These are phyloP conservation scores for Curvularia eragrostidis DNA, from an alignment of 2,329 filamentous ascomycete species.

Conservation along the genomic window DNA sequence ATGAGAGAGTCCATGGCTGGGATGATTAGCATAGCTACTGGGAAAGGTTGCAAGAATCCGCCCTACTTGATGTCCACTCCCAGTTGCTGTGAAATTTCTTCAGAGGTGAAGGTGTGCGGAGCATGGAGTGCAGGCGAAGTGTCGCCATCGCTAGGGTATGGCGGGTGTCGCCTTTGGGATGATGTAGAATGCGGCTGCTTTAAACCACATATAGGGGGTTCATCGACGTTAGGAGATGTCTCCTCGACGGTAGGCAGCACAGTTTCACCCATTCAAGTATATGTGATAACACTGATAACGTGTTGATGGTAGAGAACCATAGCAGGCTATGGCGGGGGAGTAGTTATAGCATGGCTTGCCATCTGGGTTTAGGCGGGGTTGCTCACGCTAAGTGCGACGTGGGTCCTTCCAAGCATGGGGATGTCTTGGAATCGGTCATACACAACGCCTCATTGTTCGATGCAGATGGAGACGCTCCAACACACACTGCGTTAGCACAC, in stretches of 20 bases:
- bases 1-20: constrained; percentile 66
- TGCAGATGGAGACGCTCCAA: constrained; percentile 5
- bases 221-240: constrained; percentile 48
- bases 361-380: constrained; percentile 39
- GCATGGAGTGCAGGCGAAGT: constrained; percentile 35
- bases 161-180: constrained; percentile 33
- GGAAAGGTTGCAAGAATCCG: not conserved
- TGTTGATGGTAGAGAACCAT: constrained; percentile 37
- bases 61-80: constrained; percentile 47
- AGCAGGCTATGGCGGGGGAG: constrained; percentile 30
- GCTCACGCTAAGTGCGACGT: constrained; percentile 39
- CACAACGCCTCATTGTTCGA: constrained; percentile 28
- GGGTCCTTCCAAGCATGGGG: constrained; percentile 38
- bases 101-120: constrained; percentile 47
- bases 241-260: constrained; percentile 50
- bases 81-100: constrained; percentile 46
- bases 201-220: constrained; percentile 53
- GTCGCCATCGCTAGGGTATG: constrained; percentile 28
- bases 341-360: constrained; percentile 44
- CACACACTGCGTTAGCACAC: constrained; percentile 4
- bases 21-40: constrained; percentile 26
- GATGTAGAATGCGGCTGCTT: constrained; percentile 41
- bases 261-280: constrained; percentile 54
- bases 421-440: constrained; percentile 29
- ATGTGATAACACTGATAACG: constrained; percentile 43